Conservation (phyloP, 768 basidiomycete genomes). For the Peribolospora kevripleyi region DNA sequence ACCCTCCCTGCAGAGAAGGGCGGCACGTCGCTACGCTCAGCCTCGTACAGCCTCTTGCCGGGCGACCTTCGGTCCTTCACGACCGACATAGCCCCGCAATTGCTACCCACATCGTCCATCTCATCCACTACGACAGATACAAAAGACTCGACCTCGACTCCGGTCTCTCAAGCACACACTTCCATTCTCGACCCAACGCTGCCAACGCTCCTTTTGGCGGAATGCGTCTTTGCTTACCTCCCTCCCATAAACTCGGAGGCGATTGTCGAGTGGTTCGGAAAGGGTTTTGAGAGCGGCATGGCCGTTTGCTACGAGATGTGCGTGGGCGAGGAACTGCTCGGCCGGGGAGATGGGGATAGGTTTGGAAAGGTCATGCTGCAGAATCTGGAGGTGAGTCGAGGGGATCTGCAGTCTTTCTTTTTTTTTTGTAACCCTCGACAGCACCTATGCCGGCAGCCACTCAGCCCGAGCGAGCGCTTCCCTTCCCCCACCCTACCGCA, state of each 20-base stretch:
- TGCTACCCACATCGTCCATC: constrained; percentile 14
- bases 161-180: background rate
- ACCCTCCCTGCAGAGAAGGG: constrained; percentile 28
- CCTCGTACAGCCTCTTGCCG: constrained; percentile 45
- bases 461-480: background rate
- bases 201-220: constrained; percentile 69
- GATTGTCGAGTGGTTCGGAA: constrained; percentile 49
- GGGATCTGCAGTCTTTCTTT: background rate
- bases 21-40: constrained; percentile 33
- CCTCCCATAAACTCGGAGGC: constrained; percentile 31
- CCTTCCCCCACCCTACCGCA: background rate
- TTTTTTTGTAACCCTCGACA: background rate
- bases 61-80: constrained; percentile 45
- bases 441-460: too few species aligned
- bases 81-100: constrained; percentile 18
- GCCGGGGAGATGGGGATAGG: constrained; percentile 38
- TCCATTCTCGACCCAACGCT: constrained; percentile 30
- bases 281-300: constrained; percentile 31
- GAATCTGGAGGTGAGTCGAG: constrained; percentile 46
- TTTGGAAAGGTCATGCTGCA: constrained; percentile 84
- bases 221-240: constrained; percentile 87
- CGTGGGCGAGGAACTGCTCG: constrained; percentile 83
- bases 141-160: background rate
- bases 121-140: background rate
- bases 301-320: constrained; percentile 8